Conservation (phyloP, 805 yeast genomes). For the Candida silvicultrix region DNA sequence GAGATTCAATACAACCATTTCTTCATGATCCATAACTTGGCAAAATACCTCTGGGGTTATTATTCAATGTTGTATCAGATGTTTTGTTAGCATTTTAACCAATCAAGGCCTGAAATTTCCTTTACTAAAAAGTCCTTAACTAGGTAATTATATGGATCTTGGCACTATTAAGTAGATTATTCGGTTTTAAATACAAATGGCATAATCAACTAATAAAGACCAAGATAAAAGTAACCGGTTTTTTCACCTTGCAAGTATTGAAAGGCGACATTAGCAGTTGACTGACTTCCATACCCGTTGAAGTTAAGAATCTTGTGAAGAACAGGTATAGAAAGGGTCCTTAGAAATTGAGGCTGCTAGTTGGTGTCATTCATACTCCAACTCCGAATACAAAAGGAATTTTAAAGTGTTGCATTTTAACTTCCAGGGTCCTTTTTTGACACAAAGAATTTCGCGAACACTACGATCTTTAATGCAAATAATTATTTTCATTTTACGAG, state of each 20-base stretch:
- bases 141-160: not conserved
- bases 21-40: not conserved
- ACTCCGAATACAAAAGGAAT: not conserved
- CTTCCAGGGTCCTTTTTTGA: not conserved
- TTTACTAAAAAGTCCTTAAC: not conserved
- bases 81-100: conserved; percentile 1
- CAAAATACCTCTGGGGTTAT: not conserved
- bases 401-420: not conserved
- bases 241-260: not conserved
- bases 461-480: not conserved
- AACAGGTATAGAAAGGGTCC: no score
- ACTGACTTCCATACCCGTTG: no score
- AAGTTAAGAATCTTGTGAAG: no score
- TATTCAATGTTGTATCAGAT: not conserved
- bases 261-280: not conserved
- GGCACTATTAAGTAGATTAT: not conserved
- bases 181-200: no score
- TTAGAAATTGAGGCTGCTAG: not conserved
- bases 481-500: not conserved
- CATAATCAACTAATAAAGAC: no score
- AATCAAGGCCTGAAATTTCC: not conserved
- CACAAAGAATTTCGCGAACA: not conserved
- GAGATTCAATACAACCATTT: not conserved
- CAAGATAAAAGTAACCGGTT: no score
- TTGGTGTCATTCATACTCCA: not conserved